These are phyloP conservation scores for Fusarium xyrophilum DNA, from an alignment of 2,329 filamentous ascomycete genomes.

Conservation along the genomic window DNA sequence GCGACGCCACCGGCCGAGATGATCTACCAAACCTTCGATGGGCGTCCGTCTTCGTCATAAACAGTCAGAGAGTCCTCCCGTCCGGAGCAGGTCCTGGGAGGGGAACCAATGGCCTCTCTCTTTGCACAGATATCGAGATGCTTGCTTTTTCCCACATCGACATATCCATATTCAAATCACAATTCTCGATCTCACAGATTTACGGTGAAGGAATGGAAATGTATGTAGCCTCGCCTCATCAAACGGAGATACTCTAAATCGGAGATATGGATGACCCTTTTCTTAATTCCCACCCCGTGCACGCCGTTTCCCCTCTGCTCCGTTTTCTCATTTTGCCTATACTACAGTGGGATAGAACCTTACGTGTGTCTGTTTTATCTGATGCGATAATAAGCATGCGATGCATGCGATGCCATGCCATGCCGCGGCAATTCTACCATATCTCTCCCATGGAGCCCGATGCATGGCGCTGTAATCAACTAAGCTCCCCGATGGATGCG, in stretches of 20 bases:
- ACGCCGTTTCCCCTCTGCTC: neutral
- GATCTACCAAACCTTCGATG: conserved; percentile 35
- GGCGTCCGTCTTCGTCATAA: conserved; percentile 8
- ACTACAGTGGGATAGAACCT: neutral
- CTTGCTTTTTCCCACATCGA: neutral
- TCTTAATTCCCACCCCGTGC: neutral
- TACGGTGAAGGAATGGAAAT: conserved; percentile 1
- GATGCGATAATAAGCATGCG: conserved; percentile 3
- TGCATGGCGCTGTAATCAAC: conserved; percentile 7
- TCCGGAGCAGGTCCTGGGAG: neutral
- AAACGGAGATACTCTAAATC: neutral
- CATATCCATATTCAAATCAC: neutral
- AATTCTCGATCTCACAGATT: conserved; percentile 1
- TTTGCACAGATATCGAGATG: conserved; percentile 20
- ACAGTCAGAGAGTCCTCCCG: neutral
- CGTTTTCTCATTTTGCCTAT: neutral
- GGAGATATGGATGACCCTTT: neutral
- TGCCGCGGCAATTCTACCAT: conserved; percentile 22
- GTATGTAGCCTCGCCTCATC: conserved; percentile 5
- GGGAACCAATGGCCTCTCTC: neutral
- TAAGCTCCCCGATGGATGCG: conserved; percentile 14
- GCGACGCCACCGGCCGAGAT: conserved; percentile 34
- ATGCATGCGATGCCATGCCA: neutral
- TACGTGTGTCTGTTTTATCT: neutral
- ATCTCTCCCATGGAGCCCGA: neutral